These are phyloP conservation scores for Coprinopsis sp. DNA, from an alignment of 768 basidiomycete genomes.

Conservation along the genomic window DNA sequence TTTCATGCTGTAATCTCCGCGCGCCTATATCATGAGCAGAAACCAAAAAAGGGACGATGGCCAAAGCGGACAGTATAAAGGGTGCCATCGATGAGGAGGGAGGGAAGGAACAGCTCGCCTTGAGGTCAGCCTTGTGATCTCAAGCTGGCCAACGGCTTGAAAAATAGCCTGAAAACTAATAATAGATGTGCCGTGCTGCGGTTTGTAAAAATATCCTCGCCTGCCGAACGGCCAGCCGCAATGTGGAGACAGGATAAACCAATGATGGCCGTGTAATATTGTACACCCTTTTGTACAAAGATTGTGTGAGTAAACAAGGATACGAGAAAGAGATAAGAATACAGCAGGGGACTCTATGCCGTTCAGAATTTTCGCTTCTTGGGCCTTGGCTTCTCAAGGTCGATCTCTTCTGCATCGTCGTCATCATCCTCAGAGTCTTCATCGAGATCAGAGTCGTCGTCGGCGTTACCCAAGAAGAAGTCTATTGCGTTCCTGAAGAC, in stretches of 20 bases:
- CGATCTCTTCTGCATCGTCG: constrained; percentile 82
- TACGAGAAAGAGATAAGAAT: not conserved
- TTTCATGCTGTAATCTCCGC: not conserved
- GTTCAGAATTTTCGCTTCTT: constrained; percentile 67
- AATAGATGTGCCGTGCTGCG: too few species aligned
- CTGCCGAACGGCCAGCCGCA: too few species aligned
- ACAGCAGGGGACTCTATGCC: not conserved
- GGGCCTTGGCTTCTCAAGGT: constrained; percentile 75
- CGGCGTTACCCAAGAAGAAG: constrained; percentile 67
- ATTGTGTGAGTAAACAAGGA: not conserved
- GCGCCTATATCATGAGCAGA: not conserved
- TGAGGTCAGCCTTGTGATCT: not conserved
- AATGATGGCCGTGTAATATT: too few species aligned
- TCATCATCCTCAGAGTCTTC: constrained; percentile 69
- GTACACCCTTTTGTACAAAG: too few species aligned
- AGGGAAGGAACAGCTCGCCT: not conserved
- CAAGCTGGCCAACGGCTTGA: not conserved
- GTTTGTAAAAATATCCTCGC: too few species aligned
- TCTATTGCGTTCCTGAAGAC: constrained; percentile 79
- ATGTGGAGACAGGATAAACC: too few species aligned
- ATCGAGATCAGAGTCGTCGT: constrained; percentile 55
- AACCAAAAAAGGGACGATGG: not conserved
- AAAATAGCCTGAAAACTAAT: not conserved
- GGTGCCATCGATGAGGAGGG: constrained; percentile 3
- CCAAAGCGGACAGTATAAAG: not conserved